A percentile compares a stretch with the other conserved stretches of the same genome.
phyloP scores from a whole-genome alignment of 2,329 filamentous ascomycete species.

The Graphilbum fragrans region DNA sequence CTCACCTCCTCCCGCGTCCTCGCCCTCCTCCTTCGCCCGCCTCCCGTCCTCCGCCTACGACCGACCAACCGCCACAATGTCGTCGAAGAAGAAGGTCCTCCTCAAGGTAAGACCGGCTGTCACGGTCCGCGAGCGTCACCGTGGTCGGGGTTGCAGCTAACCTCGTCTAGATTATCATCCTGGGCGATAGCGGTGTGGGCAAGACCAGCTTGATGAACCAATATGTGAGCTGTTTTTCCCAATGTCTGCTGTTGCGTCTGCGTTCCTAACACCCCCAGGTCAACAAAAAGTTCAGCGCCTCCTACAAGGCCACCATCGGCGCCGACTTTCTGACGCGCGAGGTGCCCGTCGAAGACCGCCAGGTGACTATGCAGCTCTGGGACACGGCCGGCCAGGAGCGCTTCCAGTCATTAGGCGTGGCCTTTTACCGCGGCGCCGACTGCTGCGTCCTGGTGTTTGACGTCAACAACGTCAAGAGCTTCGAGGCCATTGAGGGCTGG shows the following conservation, averaged over 20 bases:
- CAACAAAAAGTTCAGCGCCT: slow-evolving; percentile 99
- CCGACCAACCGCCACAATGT: slow-evolving; percentile 37
- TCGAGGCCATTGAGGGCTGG: slow-evolving; percentile 97
- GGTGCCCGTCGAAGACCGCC: slow-evolving; percentile 88
- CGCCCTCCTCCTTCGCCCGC: slow-evolving; percentile 3
- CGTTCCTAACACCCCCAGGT: slow-evolving; percentile 65
- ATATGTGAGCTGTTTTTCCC: slow-evolving; percentile 62
- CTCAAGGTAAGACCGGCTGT: slow-evolving; percentile 55
- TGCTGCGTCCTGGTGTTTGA: slow-evolving; percentile 97
- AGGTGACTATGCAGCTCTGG: slow-evolving; percentile 99
- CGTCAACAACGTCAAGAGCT: slow-evolving; percentile 98
- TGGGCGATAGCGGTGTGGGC: slow-evolving; percentile 96
- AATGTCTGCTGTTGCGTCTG: too few relatives aligned
- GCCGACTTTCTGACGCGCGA: slow-evolving; percentile 98
- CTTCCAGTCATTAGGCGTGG: slow-evolving; percentile 93
- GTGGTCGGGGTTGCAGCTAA: not conserved
- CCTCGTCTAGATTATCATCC: slow-evolving; percentile 84
- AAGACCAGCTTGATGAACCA: slow-evolving; percentile 99
- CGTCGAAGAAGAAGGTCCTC: slow-evolving; percentile 80
- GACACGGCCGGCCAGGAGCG: slow-evolving; percentile 95
- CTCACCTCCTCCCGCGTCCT: not conserved
- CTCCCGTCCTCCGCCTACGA: not conserved
- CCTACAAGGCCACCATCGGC: slow-evolving; percentile 98
- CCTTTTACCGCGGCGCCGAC: slow-evolving; percentile 94
- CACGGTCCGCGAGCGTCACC: not conserved